A percentile compares a stretch with the other conserved stretches of the same genome.
phyloP scores from a whole-genome alignment of 2,329 filamentous ascomycete genomes.

The Delphinella strobiligena region DNA sequence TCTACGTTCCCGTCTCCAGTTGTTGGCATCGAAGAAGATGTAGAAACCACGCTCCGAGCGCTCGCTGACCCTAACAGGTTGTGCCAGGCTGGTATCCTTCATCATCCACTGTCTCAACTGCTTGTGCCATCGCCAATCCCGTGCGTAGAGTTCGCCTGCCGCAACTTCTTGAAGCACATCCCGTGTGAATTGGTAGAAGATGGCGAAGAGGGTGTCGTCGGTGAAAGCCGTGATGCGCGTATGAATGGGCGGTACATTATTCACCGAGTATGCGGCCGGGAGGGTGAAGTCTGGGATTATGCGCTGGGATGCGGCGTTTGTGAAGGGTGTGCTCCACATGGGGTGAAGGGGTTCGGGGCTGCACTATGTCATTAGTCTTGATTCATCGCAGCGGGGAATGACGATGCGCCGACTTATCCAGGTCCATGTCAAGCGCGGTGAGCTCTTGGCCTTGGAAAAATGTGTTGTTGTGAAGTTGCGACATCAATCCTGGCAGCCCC shows the following conservation, averaged over 20 bases:
- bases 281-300: slow-evolving; percentile 52
- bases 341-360: slow-evolving; percentile 41
- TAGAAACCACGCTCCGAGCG: slow-evolving; percentile 40
- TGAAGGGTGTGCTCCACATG: slow-evolving; percentile 53
- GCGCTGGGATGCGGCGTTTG: slow-evolving; percentile 44
- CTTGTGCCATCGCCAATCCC: slow-evolving; percentile 45
- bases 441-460: slow-evolving; percentile 53
- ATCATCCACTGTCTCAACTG: slow-evolving; percentile 43
- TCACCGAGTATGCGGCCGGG: slow-evolving; percentile 52
- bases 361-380: neutral
- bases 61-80: slow-evolving; percentile 32
- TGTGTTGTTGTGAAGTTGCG: slow-evolving; percentile 43
- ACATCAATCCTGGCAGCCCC: slow-evolving; percentile 47
- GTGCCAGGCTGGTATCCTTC: slow-evolving; percentile 34
- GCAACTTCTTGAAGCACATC: slow-evolving; percentile 56
- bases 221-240: slow-evolving; percentile 21
- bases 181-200: slow-evolving; percentile 56
- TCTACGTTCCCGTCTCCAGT: slow-evolving; percentile 40
- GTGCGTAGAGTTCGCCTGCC: slow-evolving; percentile 45
- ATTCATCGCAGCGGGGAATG: no score
- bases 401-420: slow-evolving; percentile 41
- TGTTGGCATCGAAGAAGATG: slow-evolving; percentile 42
- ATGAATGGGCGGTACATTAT: slow-evolving; percentile 51
- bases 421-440: slow-evolving; percentile 50
- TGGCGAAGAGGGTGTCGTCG: slow-evolving; percentile 53